Conservation (phyloP, 2,329 filamentous ascomycete species). For the Nemania abortiva region DNA sequence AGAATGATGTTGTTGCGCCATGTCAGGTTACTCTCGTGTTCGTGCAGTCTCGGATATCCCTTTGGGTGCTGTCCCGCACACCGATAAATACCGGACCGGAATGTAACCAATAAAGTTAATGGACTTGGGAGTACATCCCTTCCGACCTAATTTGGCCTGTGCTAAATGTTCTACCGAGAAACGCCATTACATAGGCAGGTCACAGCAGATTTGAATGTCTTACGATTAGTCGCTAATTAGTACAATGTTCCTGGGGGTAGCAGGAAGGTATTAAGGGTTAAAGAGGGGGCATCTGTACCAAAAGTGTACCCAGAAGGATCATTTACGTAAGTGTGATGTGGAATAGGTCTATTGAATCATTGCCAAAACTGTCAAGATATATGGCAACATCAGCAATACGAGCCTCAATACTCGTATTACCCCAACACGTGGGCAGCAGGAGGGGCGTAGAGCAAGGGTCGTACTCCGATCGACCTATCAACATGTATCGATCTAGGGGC, state of each 20-base stretch:
- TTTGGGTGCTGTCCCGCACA: background rate
- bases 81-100: background rate
- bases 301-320: background rate
- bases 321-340: conserved; percentile 7
- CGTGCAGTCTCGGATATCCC: conserved; percentile 13
- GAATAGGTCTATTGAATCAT: conserved; percentile 14
- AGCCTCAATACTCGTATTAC: conserved; percentile 33
- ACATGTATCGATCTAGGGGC: conserved; percentile 4
- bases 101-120: background rate
- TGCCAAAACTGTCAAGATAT: background rate
- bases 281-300: background rate
- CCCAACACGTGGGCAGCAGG: conserved; percentile 5
- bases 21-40: conserved; percentile 20
- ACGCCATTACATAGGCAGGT: background rate
- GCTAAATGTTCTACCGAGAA: background rate
- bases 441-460: conserved; percentile 14
- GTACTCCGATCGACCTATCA: conserved; percentile 18
- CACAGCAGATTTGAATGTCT: background rate
- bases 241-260: background rate
- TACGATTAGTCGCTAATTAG: background rate
- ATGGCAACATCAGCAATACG: conserved; percentile 27
- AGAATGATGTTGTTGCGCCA: conserved; percentile 8
- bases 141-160: background rate
- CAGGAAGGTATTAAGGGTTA: background rate
- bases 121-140: background rate